Base-by-base conservation (phyloP, 2,329 filamentous ascomycete genomes). In the Trichoderma guizhouense region DNA sequence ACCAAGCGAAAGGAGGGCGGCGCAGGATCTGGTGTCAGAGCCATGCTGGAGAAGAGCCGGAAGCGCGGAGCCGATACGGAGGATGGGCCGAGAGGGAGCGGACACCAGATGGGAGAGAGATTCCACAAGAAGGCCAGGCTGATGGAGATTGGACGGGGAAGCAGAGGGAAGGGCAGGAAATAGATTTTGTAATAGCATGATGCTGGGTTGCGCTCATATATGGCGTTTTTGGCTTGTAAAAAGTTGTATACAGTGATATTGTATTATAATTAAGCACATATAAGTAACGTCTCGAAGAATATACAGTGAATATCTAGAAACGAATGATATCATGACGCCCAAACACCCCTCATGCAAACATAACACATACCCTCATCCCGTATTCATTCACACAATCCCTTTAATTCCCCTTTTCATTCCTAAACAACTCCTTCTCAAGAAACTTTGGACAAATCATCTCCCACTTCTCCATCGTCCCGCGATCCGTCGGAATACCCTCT, bases 1-100 rank as follows among this genome's bases (percentile, higher is more conserved):
- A 98, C 95, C 7, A 90, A 89, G 81, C 88, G 89, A 79, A 93
- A 90, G 80, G 86, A 85, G 43, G 73, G 84, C 85, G 43, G 84
- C 28, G 85, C 75, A 80, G 83, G 86, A 71, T 84, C 86, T 28
- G 86, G 87, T 36, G 88, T 88, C 14, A 86, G 85, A 75, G 87
- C 88, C 0, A 79, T 93, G 75, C 81, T 95, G 75, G 95, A 97
- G 78, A 95, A 92, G 86, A 97, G 94, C 80, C 88, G 95, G 74
- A 98, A 98, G 87, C 88, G 95, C 76, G 87, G 87, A 30, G 85
- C 88, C 26, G 92, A 95, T 30, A 88, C 86, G 0, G 79, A 80
- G 24, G 94, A 97, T 81, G 90, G 92, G 0, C 90, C 89, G 7
- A 88, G 91, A 72, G 89, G 88, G 32, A 91, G 89, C 79, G 91